Conservation (phyloP, 2,329 filamentous ascomycete species). For the Aschersonia sp. region DNA sequence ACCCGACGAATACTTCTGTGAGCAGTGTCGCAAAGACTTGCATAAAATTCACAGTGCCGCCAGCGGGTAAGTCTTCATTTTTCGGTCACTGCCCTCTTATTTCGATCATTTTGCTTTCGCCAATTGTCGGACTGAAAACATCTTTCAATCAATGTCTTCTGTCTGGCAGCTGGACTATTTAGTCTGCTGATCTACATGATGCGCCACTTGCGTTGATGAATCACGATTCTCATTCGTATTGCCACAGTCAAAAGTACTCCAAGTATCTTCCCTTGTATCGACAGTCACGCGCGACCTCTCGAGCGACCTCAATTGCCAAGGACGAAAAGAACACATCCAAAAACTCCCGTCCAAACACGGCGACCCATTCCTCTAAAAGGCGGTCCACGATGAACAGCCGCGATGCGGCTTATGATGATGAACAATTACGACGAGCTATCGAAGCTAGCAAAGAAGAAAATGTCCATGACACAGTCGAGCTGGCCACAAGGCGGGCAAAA, state of each 20-base stretch:
- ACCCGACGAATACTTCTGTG: slow-evolving; percentile 96
- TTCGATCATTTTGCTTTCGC: no score
- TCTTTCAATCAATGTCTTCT: no score
- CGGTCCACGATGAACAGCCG: slow-evolving; percentile 96
- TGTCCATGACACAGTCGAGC: slow-evolving; percentile 31
- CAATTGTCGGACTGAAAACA: no score
- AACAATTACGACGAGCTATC: slow-evolving; percentile 74
- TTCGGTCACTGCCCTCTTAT: no score
- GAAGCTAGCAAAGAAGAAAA: slow-evolving; percentile 87
- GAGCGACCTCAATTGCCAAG: slow-evolving; percentile 52
- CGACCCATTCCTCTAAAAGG: slow-evolving; percentile 55
- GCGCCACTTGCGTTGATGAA: slow-evolving; percentile 12
- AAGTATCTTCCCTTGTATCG: slow-evolving; percentile 48
- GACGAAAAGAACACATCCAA: slow-evolving; percentile 42
- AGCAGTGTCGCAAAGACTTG: slow-evolving; percentile 81
- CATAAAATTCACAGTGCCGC: slow-evolving; percentile 69
- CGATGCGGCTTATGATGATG: slow-evolving; percentile 88
- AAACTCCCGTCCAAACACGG: slow-evolving; percentile 36
- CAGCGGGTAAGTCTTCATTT: slow-evolving; percentile 58
- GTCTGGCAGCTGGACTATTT: not conserved
- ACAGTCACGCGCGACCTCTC: slow-evolving; percentile 39
- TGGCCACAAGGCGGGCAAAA: slow-evolving; percentile 54
- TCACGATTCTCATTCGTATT: slow-evolving; percentile 5
- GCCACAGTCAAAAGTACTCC: slow-evolving; percentile 46
- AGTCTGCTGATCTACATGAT: slow-evolving; percentile 11